A percentile compares a stretch with the other conserved stretches of the same genome.
Evolutionary conservation across 1,139 yeast species (phyloP).

Genomic region (Diutina rugosa): DNA sequence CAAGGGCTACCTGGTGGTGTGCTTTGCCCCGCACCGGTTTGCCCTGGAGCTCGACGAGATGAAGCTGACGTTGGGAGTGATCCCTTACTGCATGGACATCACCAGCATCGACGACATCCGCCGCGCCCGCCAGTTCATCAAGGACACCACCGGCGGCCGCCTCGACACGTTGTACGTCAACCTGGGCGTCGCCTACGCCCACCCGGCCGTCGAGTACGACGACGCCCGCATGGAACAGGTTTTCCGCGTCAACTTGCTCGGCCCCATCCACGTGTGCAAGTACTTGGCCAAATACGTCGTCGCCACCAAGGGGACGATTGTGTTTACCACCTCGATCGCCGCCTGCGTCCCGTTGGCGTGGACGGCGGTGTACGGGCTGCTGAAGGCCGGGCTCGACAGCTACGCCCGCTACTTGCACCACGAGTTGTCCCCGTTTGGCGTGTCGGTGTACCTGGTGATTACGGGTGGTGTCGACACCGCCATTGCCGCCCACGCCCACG

Average conservation of each 20-base stretch:
- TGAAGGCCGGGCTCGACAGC: not conserved
- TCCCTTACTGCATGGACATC: constrained; percentile 20
- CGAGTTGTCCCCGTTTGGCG: not conserved
- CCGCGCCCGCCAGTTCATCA: constrained; percentile 11
- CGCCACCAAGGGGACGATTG: not conserved
- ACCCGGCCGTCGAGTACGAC: constrained; percentile 21
- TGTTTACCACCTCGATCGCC: not conserved
- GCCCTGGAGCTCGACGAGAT: constrained; percentile 14
- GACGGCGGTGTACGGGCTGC: not conserved
- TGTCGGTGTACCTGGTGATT: not conserved
- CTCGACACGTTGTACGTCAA: constrained; percentile 6
- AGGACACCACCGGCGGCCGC: constrained; percentile 5
- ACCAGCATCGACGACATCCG: constrained; percentile 16
- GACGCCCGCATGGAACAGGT: constrained; percentile 12
- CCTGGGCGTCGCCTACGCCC: constrained; percentile 8
- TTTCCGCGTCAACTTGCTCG: constrained; percentile 9
- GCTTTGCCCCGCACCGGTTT: not conserved
- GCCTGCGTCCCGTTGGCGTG: not conserved
- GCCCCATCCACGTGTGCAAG: not conserved
- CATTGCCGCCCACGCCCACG: constrained; percentile 6
- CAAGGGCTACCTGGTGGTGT: not conserved
- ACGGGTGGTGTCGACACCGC: constrained; percentile 6
- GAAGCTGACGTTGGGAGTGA: constrained; percentile 15
- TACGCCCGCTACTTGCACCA: not conserved
- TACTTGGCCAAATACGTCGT: not conserved